Percentiles rank a stretch among this genome's conserved stretches.
phyloP scores from a whole-genome alignment of 225 moss, liverwort and hornwort species.

The Ulota crispa region DNA sequence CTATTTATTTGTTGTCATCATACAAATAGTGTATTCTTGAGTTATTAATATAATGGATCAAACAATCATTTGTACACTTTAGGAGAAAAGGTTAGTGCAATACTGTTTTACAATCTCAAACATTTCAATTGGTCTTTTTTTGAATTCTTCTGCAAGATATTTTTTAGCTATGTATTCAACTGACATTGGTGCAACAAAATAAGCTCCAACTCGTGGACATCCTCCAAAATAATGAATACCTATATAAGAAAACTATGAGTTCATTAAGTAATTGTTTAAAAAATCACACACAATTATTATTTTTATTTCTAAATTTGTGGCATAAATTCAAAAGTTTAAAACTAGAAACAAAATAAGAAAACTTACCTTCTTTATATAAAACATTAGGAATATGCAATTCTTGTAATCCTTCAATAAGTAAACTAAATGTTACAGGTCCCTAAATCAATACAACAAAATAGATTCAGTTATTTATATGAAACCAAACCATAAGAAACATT shows the following conservation, averaged over 20 bases:
- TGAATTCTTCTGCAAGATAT: constrained; percentile 35
- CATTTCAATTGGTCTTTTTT: constrained; percentile 29
- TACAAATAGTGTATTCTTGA: accelerated
- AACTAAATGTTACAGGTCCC: constrained; percentile 70
- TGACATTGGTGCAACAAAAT: constrained; percentile 63
- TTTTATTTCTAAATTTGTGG: no score
- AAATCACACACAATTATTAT: accelerated
- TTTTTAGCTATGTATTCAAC: constrained; percentile 51
- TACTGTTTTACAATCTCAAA: constrained; percentile 63
- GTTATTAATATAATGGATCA: accelerated
- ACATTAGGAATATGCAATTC: constrained; percentile 70
- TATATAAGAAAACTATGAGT: background rate
- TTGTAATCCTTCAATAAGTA: constrained; percentile 57
- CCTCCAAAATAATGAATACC: constrained; percentile 78
- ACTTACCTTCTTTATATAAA: constrained; percentile 70
- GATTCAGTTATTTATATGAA: background rate
- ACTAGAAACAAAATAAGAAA: background rate
- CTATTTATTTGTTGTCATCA: background rate
- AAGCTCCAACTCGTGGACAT: constrained; percentile 77
- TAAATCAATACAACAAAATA: background rate
- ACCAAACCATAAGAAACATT: accelerated
- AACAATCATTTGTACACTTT: accelerated
- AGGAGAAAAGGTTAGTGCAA: background rate
- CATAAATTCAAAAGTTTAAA: background rate
- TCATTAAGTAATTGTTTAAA: background rate